phyloP scores from a whole-genome alignment of 2,329 filamentous ascomycete species.

The Alternaria arbusti region DNA sequence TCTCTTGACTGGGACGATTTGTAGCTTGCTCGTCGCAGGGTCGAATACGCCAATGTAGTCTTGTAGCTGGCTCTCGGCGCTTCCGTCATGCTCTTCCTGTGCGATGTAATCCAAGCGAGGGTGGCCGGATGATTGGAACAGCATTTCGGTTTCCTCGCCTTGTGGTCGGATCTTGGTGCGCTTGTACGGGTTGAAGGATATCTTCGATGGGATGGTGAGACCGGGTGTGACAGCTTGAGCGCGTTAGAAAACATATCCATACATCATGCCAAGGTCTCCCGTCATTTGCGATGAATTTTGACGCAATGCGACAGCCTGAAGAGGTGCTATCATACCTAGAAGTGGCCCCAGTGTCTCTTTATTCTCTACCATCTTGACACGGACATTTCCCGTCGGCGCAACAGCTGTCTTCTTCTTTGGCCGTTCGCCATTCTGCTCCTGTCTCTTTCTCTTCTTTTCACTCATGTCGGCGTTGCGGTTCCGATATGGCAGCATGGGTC shows the following conservation, averaged over 20 bases:
- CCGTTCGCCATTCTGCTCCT: constrained; percentile 34
- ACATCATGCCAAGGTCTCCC: accelerated
- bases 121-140: constrained; percentile 67
- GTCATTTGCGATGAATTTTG: background rate
- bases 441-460: constrained; percentile 50
- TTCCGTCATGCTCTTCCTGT: constrained; percentile 55
- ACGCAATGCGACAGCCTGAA: background rate
- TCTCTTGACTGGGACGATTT: constrained; percentile 60
- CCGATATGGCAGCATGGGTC: constrained; percentile 10
- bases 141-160: constrained; percentile 52
- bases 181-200: constrained; percentile 59
- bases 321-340: constrained; percentile 50
- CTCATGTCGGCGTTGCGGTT: constrained; percentile 32
- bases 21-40: constrained; percentile 58
- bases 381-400: constrained; percentile 47
- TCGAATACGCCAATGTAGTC: constrained; percentile 69
- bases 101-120: constrained; percentile 66
- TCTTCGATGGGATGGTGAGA: constrained; percentile 46
- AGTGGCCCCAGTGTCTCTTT: constrained; percentile 57
- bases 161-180: constrained; percentile 37
- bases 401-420: constrained; percentile 55
- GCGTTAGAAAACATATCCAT: background rate
- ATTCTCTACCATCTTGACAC: constrained; percentile 56
- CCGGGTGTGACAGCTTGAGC: constrained; percentile 51
- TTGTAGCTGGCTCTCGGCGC: constrained; percentile 58